Base-by-base conservation (phyloP, 179 eudicot species). In the Beta lomatogona region DNA sequence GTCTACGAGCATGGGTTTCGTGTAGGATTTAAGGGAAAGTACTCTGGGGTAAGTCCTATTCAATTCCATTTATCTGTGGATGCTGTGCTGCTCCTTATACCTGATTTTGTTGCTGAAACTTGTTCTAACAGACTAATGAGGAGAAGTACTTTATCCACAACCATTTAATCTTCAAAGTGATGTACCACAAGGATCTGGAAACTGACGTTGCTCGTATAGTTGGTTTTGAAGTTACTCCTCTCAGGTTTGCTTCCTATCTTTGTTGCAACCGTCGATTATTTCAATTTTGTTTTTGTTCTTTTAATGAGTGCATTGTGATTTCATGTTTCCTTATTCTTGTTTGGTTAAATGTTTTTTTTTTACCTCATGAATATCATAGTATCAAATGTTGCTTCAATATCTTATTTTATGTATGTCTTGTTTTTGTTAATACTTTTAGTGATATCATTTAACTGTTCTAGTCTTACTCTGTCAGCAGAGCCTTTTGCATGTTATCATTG, bases 11-110 rank as follows among this genome's bases (percentile, higher is more conserved):
- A 92, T 81, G 97, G 98, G 55, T 95, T 87, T 71, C 93, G 92
- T 80, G 97, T 91, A 76, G 97, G 97, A 63, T 89, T 95, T 83
- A 92, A 92, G 85, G 99, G 97, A 83, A 93, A 90, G 84, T 94
- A 88, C 85, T 80, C 90, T 53, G 98, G 98, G 90, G 98, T 92
- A 67, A 73, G 86, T 68, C 60, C 15, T 36, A 52, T 21, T 31
- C 66, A 28, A 9, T 13, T 28, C 11, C 55, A 22, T 59, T 19
- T 25, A n/a, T 18, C 5, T 82, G 55, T 46, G 18, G 59, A 46
- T 77, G 50, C 18, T 61, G 36, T 73, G n/a, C 25, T 25, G n/a
- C 58, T 75, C 25, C 58, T 16, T 61, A 69, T 31, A 1, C 41
- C 48, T 61, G 25, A 73, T 83, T 21, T 36, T 85, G 55, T 78